Percentiles rank a stretch among this genome's conserved stretches.
Evolutionary conservation across 2,329 filamentous ascomycete species (phyloP).

Genomic region (Monosporascus sp.): DNA sequence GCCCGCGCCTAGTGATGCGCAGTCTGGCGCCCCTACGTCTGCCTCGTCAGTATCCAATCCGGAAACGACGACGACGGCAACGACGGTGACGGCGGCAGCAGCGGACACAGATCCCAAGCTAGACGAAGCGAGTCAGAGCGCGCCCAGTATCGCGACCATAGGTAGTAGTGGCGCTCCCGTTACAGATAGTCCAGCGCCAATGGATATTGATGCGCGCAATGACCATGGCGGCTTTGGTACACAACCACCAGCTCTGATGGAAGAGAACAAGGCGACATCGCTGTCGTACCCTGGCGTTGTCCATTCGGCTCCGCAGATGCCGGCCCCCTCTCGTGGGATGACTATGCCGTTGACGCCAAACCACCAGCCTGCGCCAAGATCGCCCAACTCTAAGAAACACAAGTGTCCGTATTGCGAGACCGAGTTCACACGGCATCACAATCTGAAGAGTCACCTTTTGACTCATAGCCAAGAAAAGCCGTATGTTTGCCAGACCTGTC

Average conservation of each 20-base stretch:
- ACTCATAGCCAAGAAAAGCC: conserved; percentile 99
- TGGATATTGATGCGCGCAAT: conserved; percentile 47
- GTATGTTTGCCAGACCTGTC: conserved; percentile 88
- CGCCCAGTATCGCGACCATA: conserved; percentile 34
- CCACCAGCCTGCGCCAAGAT: conserved; percentile 51
- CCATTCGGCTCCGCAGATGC: conserved; percentile 36
- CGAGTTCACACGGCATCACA: conserved; percentile 95
- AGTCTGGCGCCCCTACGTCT: conserved; percentile 13
- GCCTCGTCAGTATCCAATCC: conserved; percentile 3
- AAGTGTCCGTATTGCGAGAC: conserved; percentile 96
- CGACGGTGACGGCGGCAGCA: conserved; percentile 27
- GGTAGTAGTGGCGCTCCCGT: conserved; percentile 34
- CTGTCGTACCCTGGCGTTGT: conserved; percentile 52
- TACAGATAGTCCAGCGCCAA: conserved; percentile 46
- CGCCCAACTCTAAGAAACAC: conserved; percentile 78
- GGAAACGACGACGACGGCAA: conserved; percentile 8
- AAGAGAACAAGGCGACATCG: conserved; percentile 46
- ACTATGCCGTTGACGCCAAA: conserved; percentile 51
- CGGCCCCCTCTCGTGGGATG: conserved; percentile 46
- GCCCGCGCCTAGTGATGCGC: conserved; percentile 22
- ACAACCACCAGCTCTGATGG: conserved; percentile 42
- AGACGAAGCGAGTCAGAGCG: conserved; percentile 41
- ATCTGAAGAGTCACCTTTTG: conserved; percentile 92
- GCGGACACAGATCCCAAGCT: conserved; percentile 25
- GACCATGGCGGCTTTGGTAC: conserved; percentile 29